These are phyloP conservation scores for Cercospora beticola DNA, from an alignment of 2,329 filamentous ascomycete species.

Conservation along the genomic window DNA sequence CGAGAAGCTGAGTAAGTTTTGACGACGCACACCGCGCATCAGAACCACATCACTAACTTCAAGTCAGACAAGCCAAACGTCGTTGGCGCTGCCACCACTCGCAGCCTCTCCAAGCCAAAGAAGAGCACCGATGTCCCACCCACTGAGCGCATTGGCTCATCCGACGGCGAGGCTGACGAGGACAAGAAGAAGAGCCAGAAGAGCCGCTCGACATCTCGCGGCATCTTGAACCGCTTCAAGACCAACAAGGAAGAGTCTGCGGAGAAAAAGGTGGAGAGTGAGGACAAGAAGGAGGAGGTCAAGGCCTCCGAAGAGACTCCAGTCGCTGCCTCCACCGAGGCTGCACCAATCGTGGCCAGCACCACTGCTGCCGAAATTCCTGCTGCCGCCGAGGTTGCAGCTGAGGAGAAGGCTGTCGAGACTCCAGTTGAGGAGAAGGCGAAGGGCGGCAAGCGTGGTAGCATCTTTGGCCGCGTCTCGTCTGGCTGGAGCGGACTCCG, in stretches of 20 bases:
- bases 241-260: slow-evolving; percentile 60
- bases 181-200: slow-evolving; percentile 51
- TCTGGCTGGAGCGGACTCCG: slow-evolving; percentile 61
- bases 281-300: slow-evolving; percentile 45
- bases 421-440: slow-evolving; percentile 48
- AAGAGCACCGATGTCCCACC: slow-evolving; percentile 50
- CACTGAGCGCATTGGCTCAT: slow-evolving; percentile 40
- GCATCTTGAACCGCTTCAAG: slow-evolving; percentile 59
- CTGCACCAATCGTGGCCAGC: slow-evolving; percentile 30
- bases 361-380: slow-evolving; percentile 37
- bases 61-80: slow-evolving; percentile 35
- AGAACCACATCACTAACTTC: slow-evolving; percentile 36
- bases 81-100: slow-evolving; percentile 38
- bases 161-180: slow-evolving; percentile 48
- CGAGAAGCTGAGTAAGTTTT: slow-evolving; percentile 64
- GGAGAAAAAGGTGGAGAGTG: slow-evolving; percentile 41
- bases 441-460: slow-evolving; percentile 78
- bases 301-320: slow-evolving; percentile 39
- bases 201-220: slow-evolving; percentile 60
- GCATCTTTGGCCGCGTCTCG: slow-evolving; percentile 67
- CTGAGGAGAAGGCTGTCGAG: slow-evolving; percentile 42
- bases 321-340: slow-evolving; percentile 35
- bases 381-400: slow-evolving; percentile 42
- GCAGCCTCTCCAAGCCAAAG: slow-evolving; percentile 43
- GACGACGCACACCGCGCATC: background rate